These are phyloP conservation scores for Sporothrix brunneoviolacea DNA, from an alignment of 2,329 filamentous ascomycete genomes.

Conservation along the genomic window DNA sequence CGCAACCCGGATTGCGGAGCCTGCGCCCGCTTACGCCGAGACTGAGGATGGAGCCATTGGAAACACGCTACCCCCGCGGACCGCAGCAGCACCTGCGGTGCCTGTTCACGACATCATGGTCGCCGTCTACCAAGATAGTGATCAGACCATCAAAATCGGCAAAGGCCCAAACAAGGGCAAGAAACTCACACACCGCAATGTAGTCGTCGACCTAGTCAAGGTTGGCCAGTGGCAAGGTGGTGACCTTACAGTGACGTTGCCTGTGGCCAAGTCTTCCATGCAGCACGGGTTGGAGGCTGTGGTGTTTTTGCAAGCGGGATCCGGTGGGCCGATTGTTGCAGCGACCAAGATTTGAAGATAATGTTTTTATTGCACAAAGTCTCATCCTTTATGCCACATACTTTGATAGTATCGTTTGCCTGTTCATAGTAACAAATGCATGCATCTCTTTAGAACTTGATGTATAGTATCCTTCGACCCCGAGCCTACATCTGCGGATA, in stretches of 20 bases:
- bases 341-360: slow-evolving; percentile 16
- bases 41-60: no score
- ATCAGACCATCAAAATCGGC: slow-evolving; percentile 25
- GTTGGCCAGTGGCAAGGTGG: slow-evolving; percentile 31
- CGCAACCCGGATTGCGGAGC: background rate
- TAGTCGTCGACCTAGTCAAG: slow-evolving; percentile 27
- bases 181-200: slow-evolving; percentile 28
- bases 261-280: slow-evolving; percentile 19
- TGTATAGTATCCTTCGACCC: no score
- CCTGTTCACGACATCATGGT: slow-evolving; percentile 11
- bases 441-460: no score
- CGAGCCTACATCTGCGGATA: no score
- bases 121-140: slow-evolving; percentile 22
- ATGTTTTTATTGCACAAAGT: no score
- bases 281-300: slow-evolving; percentile 7
- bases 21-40: no score
- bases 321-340: slow-evolving; percentile 11
- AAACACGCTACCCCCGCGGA: no score
- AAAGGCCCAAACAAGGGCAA: slow-evolving; percentile 31
- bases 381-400: no score
- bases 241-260: slow-evolving; percentile 23
- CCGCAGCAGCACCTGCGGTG: background rate
- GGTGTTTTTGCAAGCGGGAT: slow-evolving; percentile 4
- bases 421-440: no score
- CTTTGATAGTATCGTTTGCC: no score